Base-by-base conservation (phyloP, 176 grass and related monocot species). In the Avena atlantica region DNA sequence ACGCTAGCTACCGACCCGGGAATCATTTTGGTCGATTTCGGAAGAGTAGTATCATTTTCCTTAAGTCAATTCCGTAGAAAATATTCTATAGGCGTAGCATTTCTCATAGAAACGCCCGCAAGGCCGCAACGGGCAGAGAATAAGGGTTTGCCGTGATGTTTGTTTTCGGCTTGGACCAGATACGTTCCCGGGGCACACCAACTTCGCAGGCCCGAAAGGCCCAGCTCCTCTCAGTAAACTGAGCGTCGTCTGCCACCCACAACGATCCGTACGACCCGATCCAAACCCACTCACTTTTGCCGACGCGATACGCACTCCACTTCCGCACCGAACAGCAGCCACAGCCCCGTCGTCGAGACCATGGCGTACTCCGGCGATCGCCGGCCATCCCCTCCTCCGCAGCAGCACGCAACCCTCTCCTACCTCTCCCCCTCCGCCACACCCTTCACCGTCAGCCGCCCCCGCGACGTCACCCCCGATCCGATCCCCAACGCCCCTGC, bases 401-500 rank as follows among this genome's bases (percentile, higher is more conserved):
- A 16, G 67, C 63, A 51, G 64, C 65, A 79, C 65, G 55, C 71
- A 19, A 1, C 70, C 24, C 56, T 76, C 60, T 90, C 91, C 49
- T 89, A 70, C 53, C 80, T 89, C 53, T 84, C 87, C 42, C 83
- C 87, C 29, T 48, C 88, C 4, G 85, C 88, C 21, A 42, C 88
- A 14, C 91, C 88, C 19, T 90, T 85, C 88, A 85, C 76, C 57
- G 81, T 84, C 49, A 81, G 67, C 15, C 76, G 84, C 9, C 34
- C 83, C 37, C 16, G 76, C 31, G 5, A 53, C 19, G 12, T 67
- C 11, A 40, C 12, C 49, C 65, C 84, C 29, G 82, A 87, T 61
- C 85, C 76, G 50, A 47, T 36, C 80, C 64, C 67, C 67, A 81
- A 76, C 48, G 82, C 76, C 44, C 75, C 50, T 21, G 8, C 74